Evolutionary conservation across 2,329 filamentous ascomycete genomes (phyloP).

Genomic region (Venturia asperata): DNA sequence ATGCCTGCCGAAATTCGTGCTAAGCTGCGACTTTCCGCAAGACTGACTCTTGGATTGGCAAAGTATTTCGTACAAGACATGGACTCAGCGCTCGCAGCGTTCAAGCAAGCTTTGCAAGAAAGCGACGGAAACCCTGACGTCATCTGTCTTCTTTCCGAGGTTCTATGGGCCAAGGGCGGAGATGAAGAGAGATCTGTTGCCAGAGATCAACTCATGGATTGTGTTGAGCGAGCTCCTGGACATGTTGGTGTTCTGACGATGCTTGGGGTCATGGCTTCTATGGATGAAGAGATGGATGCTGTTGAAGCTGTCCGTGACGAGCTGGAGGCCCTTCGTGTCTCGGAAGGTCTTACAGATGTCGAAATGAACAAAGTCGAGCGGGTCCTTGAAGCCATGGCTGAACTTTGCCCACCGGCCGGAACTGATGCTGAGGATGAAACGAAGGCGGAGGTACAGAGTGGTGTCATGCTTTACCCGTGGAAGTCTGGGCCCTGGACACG

Average conservation of each 20-base stretch:
- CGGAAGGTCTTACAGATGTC: slow-evolving; percentile 52
- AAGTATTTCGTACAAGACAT: slow-evolving; percentile 63
- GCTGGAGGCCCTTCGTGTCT: slow-evolving; percentile 63
- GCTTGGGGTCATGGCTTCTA: slow-evolving; percentile 72
- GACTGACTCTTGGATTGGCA: slow-evolving; percentile 78
- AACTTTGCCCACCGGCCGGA: slow-evolving; percentile 38
- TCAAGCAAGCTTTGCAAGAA: slow-evolving; percentile 72
- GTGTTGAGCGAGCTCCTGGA: slow-evolving; percentile 64
- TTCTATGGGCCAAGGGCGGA: slow-evolving; percentile 84
- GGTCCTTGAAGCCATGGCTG: slow-evolving; percentile 67
- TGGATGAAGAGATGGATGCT: slow-evolving; percentile 73
- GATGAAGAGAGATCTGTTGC: slow-evolving; percentile 68
- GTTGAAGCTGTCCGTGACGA: slow-evolving; percentile 75
- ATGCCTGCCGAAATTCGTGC: slow-evolving; percentile 57
- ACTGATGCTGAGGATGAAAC: slow-evolving; percentile 52
- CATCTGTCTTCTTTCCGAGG: slow-evolving; percentile 79
- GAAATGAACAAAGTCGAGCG: slow-evolving; percentile 66
- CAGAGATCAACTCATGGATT: slow-evolving; percentile 69
- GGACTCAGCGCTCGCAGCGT: slow-evolving; percentile 66
- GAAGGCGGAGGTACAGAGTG: slow-evolving; percentile 63
- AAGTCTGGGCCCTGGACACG: slow-evolving; percentile 75
- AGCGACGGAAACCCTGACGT: slow-evolving; percentile 72
- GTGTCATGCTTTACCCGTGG: slow-evolving; percentile 74
- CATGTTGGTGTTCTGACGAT: slow-evolving; percentile 76
- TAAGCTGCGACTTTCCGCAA: slow-evolving; percentile 71